Percentiles rank a stretch among this genome's conserved stretches.
These are phyloP conservation scores for Herpetomonas samuelpessoai DNA, from an alignment of 208 protist genomes.

Conservation along the genomic window DNA sequence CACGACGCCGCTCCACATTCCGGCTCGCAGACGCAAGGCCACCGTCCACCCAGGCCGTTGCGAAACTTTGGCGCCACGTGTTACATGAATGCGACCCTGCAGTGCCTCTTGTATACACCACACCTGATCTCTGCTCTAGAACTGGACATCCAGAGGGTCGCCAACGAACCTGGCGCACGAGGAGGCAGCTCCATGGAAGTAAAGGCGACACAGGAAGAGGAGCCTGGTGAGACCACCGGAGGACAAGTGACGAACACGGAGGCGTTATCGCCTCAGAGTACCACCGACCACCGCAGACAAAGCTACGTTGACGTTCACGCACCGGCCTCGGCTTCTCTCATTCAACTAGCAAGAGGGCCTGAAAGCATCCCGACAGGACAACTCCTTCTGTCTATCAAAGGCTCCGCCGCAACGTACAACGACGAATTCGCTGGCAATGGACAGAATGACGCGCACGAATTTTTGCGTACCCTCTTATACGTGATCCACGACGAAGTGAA, in stretches of 20 bases:
- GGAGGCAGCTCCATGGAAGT: too few species aligned
- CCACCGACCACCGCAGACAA: neutral
- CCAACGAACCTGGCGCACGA: slow-evolving; percentile 3
- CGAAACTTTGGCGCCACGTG: slow-evolving; percentile 95
- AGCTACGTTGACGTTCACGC: slow-evolving; percentile 17
- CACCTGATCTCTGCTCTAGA: slow-evolving; percentile 35
- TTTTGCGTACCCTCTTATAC: slow-evolving; percentile 82
- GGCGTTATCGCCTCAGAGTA: too few species aligned
- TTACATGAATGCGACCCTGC: slow-evolving; percentile 95
- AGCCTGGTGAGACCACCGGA: too few species aligned
- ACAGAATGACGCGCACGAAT: slow-evolving; percentile 92
- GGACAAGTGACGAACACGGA: neutral
- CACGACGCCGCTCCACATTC: too few species aligned
- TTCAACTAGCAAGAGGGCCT: slow-evolving; percentile 26
- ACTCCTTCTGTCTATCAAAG: slow-evolving; percentile 60
- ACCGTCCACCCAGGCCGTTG: slow-evolving; percentile 42
- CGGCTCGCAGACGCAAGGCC: neutral
- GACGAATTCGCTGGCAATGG: slow-evolving; percentile 67
- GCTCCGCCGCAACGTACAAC: slow-evolving; percentile 54
- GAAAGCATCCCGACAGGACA: slow-evolving; percentile 6
- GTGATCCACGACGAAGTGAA: slow-evolving; percentile 90
- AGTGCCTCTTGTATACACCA: slow-evolving; percentile 86
- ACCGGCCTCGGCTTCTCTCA: slow-evolving; percentile 37
- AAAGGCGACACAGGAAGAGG: neutral
- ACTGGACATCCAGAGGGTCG: slow-evolving; percentile 21